phyloP scores from a whole-genome alignment of 2,329 filamentous ascomycete species.

The Mycosphaerella arachidis region DNA sequence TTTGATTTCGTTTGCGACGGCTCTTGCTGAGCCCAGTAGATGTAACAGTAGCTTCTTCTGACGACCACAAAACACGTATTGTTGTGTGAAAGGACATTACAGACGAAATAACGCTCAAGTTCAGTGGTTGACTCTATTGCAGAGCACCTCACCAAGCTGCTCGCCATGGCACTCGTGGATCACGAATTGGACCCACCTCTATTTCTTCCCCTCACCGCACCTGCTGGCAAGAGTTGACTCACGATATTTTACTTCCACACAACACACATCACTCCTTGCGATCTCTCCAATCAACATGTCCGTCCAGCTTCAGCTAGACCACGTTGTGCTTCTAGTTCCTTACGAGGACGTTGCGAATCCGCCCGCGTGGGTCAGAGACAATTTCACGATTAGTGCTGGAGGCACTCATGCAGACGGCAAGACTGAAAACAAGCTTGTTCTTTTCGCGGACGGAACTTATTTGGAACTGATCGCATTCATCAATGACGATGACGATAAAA shows the following conservation, averaged over 20 bases:
- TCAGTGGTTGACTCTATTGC: too few relatives aligned
- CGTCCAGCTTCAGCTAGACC: conserved; percentile 47
- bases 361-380: conserved; percentile 48
- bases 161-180: too few relatives aligned
- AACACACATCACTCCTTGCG: background rate
- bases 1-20: background rate
- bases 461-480: conserved; percentile 63
- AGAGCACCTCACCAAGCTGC: too few relatives aligned
- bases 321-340: conserved; percentile 61
- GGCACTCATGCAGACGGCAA: conserved; percentile 58
- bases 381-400: conserved; percentile 57
- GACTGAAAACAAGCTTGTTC: conserved; percentile 59
- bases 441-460: conserved; percentile 61
- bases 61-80: background rate
- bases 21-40: background rate
- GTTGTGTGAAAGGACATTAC: background rate
- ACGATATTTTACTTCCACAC: background rate
- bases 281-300: conserved; percentile 2
- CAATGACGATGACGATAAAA: conserved; percentile 39
- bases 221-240: background rate
- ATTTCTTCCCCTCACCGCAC: too few relatives aligned
- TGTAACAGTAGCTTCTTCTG: background rate
- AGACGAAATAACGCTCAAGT: too few relatives aligned
- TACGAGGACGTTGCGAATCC: conserved; percentile 44
- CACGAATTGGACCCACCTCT: too few relatives aligned